Evolutionary conservation across 73 alveolate species (phyloP), one percentile per base, ranked within the genome.

Genomic region (Symbiodinium natans): DNA sequence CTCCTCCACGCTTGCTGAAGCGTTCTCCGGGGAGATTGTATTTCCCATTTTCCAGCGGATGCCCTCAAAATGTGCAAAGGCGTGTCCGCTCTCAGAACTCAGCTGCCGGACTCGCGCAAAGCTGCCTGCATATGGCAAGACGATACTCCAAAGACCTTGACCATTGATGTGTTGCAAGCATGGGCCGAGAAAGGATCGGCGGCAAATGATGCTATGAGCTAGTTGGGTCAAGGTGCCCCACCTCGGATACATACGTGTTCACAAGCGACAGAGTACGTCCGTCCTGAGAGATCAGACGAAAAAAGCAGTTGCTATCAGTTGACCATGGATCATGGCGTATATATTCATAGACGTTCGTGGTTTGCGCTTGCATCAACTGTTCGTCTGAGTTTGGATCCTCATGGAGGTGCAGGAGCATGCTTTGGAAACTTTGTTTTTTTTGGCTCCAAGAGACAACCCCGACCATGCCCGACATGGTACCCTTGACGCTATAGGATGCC

Each of bases 171-270:
- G n/a, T n/a, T n/a, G n/a, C n/a, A n/a, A 13, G 6, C 59, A 25
- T 63, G 80, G 80, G 80, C 80, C 27, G 80, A n/a, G 80, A 63
- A 31, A 63, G 80, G 80, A 63, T 63, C 80, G 80, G 80, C 80
- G 27, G 80, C 80, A 63, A 29, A 17, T 29, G 80, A 63, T 63
- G 80, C 80, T 63, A 63, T 63, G 80, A 63, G 80, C 80, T 63
- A 23, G 38, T 29, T 63, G 80, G 80, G 77, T 63, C 77, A 63
- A 63, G 77, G 77, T 63, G 77, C 77, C 77, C 31, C 77, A 34
- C 77, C 77, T 63, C 77, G 77, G 77, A 63, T 21, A 29, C 31
- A 63, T 21, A 29, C 31, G 25, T 8, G 25, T 56, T 8, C 80
- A 63, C 80, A 63, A 63, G 80, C 29, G 36, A 29, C 36, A 52